Percentiles rank a stretch among this genome's conserved stretches.
Evolutionary conservation across 305 asterid genomes (phyloP).

Genomic region (Salvia sclarea): DNA sequence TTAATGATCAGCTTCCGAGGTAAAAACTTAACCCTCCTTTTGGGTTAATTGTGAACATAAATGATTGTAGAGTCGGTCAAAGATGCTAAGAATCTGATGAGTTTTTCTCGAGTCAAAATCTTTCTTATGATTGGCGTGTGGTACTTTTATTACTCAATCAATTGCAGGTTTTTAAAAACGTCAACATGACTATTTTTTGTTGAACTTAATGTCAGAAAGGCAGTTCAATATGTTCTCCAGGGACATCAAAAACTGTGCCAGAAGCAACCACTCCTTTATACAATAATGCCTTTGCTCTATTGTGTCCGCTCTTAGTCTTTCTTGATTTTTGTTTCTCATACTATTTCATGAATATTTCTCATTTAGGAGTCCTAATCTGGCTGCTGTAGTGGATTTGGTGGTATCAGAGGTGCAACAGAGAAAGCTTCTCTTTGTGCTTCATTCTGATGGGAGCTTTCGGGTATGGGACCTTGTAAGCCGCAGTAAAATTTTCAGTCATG

Average conservation of each 20-base stretch:
- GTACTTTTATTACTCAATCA: slow-evolving; percentile 5
- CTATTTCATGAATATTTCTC: slow-evolving; percentile 18
- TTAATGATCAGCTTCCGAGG: not conserved
- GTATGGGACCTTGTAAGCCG: slow-evolving; percentile 75
- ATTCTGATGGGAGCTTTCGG: slow-evolving; percentile 85
- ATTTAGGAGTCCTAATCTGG: slow-evolving; percentile 59
- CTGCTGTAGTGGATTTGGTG: slow-evolving; percentile 77
- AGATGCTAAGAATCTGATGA: slow-evolving; percentile 5
- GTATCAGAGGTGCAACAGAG: slow-evolving; percentile 58
- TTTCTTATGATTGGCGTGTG: not conserved
- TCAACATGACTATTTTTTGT: slow-evolving; percentile 8
- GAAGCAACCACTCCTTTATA: slow-evolving; percentile 10
- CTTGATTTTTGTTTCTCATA: slow-evolving; percentile 16
- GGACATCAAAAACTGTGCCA: not conserved
- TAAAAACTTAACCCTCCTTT: not conserved
- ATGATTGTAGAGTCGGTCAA: not conserved
- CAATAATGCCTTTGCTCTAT: slow-evolving; percentile 4
- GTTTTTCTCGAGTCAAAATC: not conserved
- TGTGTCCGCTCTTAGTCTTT: slow-evolving; percentile 5
- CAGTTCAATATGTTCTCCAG: not conserved
- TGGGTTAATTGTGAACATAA: not conserved
- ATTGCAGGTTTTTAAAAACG: not conserved
- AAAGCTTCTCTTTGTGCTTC: slow-evolving; percentile 74
- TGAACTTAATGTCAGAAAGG: slow-evolving; percentile 10
- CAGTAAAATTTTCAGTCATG: slow-evolving; percentile 61